phyloP scores from a whole-genome alignment of 306 rosid species.

The Erythrophleum fordii region DNA sequence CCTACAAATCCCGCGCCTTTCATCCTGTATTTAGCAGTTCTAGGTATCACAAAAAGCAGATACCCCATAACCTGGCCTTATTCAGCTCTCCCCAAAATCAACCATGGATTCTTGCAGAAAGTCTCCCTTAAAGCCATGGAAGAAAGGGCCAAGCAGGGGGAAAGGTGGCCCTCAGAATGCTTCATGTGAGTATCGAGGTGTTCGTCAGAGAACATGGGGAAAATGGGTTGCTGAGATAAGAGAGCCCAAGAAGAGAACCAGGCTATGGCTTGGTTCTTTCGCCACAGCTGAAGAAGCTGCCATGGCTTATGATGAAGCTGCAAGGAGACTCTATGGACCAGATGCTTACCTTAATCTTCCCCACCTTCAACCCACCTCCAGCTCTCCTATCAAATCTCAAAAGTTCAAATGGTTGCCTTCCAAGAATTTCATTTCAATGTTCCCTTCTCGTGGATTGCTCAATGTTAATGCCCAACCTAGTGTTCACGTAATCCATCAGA shows the following conservation, averaged over 20 bases:
- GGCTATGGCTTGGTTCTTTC: slow-evolving; percentile 96
- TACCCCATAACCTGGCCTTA: slow-evolving; percentile 27
- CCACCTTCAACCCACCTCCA: slow-evolving; percentile 59
- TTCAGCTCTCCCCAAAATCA: slow-evolving; percentile 14
- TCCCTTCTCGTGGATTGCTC: slow-evolving; percentile 78
- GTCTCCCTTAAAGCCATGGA: slow-evolving; percentile 91
- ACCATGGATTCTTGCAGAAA: slow-evolving; percentile 73
- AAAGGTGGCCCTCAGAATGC: slow-evolving; percentile 98
- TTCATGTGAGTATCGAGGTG: slow-evolving; percentile 86
- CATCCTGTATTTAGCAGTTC: slow-evolving; percentile 40
- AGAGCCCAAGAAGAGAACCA: slow-evolving; percentile 94
- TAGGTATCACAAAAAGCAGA: slow-evolving; percentile 29
- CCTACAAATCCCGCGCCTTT: slow-evolving; percentile 82
- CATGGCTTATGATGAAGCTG: slow-evolving; percentile 97
- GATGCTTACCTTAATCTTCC: slow-evolving; percentile 97
- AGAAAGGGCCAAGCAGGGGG: slow-evolving; percentile 94
- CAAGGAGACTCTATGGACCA: slow-evolving; percentile 88
- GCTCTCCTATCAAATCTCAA: slow-evolving; percentile 49
- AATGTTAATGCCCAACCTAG: slow-evolving; percentile 92
- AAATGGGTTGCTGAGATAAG: slow-evolving; percentile 99
- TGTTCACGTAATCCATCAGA: slow-evolving; percentile 93
- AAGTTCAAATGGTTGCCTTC: slow-evolving; percentile 94
- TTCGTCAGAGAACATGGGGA: slow-evolving; percentile 96
- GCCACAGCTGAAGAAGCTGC: slow-evolving; percentile 98
- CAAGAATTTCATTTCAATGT: slow-evolving; percentile 85